A percentile compares a stretch with the other conserved stretches of the same genome.
phyloP scores from a whole-genome alignment of 106 monocot species.

The Dendrobium chrysotoxum region DNA sequence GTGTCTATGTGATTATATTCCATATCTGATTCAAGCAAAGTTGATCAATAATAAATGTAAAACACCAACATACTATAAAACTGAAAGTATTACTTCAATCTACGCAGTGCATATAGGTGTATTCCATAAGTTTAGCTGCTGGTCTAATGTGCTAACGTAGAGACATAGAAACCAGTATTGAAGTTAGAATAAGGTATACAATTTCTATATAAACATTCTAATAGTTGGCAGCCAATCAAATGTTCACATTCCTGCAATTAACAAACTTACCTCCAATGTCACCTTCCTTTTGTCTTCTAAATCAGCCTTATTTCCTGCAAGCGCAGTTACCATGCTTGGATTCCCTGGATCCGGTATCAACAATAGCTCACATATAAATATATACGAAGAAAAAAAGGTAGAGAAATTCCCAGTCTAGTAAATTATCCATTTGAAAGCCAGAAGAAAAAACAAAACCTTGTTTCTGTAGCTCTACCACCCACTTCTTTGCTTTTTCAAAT shows the following conservation, averaged over 20 bases:
- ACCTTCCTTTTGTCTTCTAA: slow-evolving; percentile 52
- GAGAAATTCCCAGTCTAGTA: background rate
- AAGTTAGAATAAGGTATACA: too few species aligned
- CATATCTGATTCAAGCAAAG: too few species aligned
- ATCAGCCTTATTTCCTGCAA: slow-evolving; percentile 51
- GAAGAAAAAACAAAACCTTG: slow-evolving; percentile 60
- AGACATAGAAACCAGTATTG: too few species aligned
- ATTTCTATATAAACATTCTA: too few species aligned
- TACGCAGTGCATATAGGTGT: too few species aligned
- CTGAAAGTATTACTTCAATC: too few species aligned
- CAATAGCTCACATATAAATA: background rate
- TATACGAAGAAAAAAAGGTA: background rate
- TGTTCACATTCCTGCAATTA: background rate
- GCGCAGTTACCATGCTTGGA: slow-evolving; percentile 54
- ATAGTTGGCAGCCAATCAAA: too few species aligned
- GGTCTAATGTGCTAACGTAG: too few species aligned
- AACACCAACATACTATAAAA: too few species aligned
- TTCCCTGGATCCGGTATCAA: slow-evolving; percentile 20
- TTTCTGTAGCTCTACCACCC: slow-evolving; percentile 85
- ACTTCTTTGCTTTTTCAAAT: slow-evolving; percentile 81
- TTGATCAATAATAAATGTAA: too few species aligned
- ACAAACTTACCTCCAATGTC: slow-evolving; percentile 28
- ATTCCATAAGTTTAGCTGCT: too few species aligned
- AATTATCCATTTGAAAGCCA: background rate
- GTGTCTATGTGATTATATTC: too few species aligned